Base-by-base conservation (phyloP, 169 alveolate genomes). In the Cystoisospora suis region DNA sequence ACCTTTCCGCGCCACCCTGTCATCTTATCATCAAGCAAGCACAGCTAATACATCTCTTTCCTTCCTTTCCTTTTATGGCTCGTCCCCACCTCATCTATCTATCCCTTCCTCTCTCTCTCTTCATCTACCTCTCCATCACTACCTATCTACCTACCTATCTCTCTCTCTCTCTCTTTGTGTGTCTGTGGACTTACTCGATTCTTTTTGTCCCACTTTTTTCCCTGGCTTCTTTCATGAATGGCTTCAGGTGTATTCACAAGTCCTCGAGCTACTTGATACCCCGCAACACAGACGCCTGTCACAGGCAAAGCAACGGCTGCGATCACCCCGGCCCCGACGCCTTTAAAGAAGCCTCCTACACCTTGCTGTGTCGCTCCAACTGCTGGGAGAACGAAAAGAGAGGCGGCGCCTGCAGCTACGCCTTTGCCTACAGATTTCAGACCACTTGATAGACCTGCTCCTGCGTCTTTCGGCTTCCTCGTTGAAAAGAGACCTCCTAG, bases 331-430 rank as follows among this genome's bases (percentile, higher is more conserved):
- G 97, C 97, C n/a, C 97, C 98, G 79, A 96, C 90, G 15, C 98
- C 98, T 75, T 97, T 97, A 87, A 97, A 95, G 86, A 97, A 97
- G 7, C 98, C 98, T 58, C 95, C 91, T 32, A 97, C 95, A 32
- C 98, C 98, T 75, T 94, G 96, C 38, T 96, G 94, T n/a, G 95
- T 92, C 32, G 97, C 97, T 34, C 98, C 98, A 9, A 96, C 97
- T 3, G 96, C 97, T 23, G 98, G 98, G 40, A 96, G 95, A 4
- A 96, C 95, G 70, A 97, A 97, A 45, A 97, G 95, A 45, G 96
- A 94, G n/a, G 97, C 96, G 59, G 96, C 97, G 7, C 98, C 98
- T 59, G 95, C 95, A 27, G 95, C 96, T 44, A 96, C 97, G 5
- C 98, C 98, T 87, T 97, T 97, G n/a, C 97, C 95, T 32, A 96